Evolutionary conservation across 129 eudicot species (phyloP).

Genomic region (Cynara cardunculus): DNA sequence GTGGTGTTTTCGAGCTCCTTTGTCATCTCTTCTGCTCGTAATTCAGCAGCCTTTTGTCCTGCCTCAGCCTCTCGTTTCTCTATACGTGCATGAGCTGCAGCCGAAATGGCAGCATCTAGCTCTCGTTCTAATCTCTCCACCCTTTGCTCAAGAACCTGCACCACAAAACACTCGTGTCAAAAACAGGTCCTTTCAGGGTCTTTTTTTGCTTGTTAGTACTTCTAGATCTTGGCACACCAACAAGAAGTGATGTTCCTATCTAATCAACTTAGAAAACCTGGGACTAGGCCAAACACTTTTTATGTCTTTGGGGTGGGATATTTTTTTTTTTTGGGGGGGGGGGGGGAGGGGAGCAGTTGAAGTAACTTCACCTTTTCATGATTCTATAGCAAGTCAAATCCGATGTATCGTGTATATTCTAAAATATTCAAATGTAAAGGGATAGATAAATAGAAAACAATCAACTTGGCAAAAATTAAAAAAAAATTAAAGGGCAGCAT

Average conservation of each 20-base stretch:
- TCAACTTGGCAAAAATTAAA: too few relatives aligned
- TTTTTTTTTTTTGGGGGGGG: too few relatives aligned
- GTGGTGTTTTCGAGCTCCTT: slow-evolving; percentile 78
- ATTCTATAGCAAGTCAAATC: too few relatives aligned
- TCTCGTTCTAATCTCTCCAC: slow-evolving; percentile 67
- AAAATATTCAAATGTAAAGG: too few relatives aligned
- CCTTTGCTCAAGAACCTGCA: slow-evolving; percentile 68
- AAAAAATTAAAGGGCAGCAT: too few relatives aligned
- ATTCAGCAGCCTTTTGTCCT: slow-evolving; percentile 65
- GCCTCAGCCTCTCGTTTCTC: slow-evolving; percentile 74
- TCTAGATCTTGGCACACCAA: background rate
- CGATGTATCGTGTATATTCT: too few relatives aligned
- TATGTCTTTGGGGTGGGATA: too few relatives aligned
- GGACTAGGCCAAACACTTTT: background rate
- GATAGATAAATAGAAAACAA: too few relatives aligned
- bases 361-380: too few relatives aligned
- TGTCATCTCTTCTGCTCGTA: slow-evolving; percentile 52
- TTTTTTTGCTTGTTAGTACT: background rate
- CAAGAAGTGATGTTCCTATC: background rate
- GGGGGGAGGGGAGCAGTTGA: too few relatives aligned
- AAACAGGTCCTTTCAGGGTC: background rate
- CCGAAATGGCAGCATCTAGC: slow-evolving; percentile 70
- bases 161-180: background rate
- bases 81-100: slow-evolving; percentile 68
- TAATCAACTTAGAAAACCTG: background rate